Evolutionary conservation across 1,139 yeast species (phyloP).

Genomic region (Pichia sp.): DNA sequence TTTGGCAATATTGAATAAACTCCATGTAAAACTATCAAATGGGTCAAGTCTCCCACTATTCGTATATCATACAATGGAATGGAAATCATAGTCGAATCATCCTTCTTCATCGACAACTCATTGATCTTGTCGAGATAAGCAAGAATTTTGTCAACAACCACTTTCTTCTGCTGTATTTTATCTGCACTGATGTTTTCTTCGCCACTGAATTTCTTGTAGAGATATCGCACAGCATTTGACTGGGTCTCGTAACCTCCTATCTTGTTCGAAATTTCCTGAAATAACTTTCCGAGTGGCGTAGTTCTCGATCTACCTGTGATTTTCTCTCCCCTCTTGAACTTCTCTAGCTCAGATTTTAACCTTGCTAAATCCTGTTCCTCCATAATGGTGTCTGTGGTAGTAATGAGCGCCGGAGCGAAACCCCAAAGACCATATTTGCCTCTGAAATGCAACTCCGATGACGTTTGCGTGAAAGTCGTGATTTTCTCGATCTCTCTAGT

Average conservation of each 20-base stretch:
- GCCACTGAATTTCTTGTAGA: slow-evolving; percentile 13
- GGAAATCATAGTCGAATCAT: slow-evolving; percentile 42
- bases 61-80: slow-evolving; percentile 83
- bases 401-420: too few relatives aligned
- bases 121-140: slow-evolving; percentile 29
- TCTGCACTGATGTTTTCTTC: background rate
- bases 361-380: slow-evolving; percentile 12
- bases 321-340: slow-evolving; percentile 18
- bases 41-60: slow-evolving; percentile 57
- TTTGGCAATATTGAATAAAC: slow-evolving; percentile 56
- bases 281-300: slow-evolving; percentile 32
- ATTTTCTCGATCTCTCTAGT: background rate
- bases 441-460: too few relatives aligned
- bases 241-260: slow-evolving; percentile 21
- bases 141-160: slow-evolving; percentile 18
- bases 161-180: slow-evolving; percentile 11
- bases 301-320: slow-evolving; percentile 20
- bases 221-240: slow-evolving; percentile 16
- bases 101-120: slow-evolving; percentile 27
- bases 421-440: too few relatives aligned
- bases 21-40: slow-evolving; percentile 61
- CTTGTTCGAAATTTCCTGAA: slow-evolving; percentile 24
- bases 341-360: slow-evolving; percentile 18
- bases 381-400: too few relatives aligned
- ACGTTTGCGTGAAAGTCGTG: too few relatives aligned